phyloP scores from a whole-genome alignment of 2,329 filamentous ascomycete species.

The Harringtonia aguacate region DNA sequence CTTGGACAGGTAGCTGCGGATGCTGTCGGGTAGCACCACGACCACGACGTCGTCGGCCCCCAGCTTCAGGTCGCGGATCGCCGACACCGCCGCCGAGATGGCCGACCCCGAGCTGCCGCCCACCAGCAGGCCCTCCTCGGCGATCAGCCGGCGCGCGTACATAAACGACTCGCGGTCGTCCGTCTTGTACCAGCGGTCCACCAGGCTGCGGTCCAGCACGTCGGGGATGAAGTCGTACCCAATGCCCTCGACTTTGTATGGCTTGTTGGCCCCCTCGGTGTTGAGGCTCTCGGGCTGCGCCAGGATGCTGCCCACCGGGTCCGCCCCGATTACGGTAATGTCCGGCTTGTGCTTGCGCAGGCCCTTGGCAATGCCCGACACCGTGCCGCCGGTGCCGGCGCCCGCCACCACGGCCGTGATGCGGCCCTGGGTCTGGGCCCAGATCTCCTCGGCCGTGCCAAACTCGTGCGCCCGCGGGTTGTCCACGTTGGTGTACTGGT shows the following conservation, averaged over 20 bases:
- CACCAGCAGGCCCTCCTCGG: slow-evolving; percentile 87
- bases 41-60: slow-evolving; percentile 80
- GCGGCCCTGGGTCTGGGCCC: slow-evolving; percentile 76
- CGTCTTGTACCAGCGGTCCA: slow-evolving; percentile 98
- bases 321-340: slow-evolving; percentile 84
- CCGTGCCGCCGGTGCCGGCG: slow-evolving; percentile 90
- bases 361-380: slow-evolving; percentile 78
- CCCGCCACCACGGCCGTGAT: slow-evolving; percentile 80
- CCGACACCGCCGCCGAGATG: slow-evolving; percentile 69
- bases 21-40: slow-evolving; percentile 88
- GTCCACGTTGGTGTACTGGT: slow-evolving; percentile 87
- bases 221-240: slow-evolving; percentile 98
- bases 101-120: slow-evolving; percentile 92
- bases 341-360: slow-evolving; percentile 77
- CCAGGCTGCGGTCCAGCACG: slow-evolving; percentile 67
- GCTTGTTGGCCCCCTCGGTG: slow-evolving; percentile 65
- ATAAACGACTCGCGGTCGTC: slow-evolving; percentile 85
- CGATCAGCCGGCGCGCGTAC: slow-evolving; percentile 80
- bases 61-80: slow-evolving; percentile 65
- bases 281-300: slow-evolving; percentile 75
- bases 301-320: slow-evolving; percentile 85
- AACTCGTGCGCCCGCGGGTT: slow-evolving; percentile 91
- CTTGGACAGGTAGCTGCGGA: slow-evolving; percentile 94
- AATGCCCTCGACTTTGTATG: slow-evolving; percentile 97
- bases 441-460: slow-evolving; percentile 94